phyloP scores from a whole-genome alignment of 73 alveolate species.

The Paramecium sexaurelia region DNA sequence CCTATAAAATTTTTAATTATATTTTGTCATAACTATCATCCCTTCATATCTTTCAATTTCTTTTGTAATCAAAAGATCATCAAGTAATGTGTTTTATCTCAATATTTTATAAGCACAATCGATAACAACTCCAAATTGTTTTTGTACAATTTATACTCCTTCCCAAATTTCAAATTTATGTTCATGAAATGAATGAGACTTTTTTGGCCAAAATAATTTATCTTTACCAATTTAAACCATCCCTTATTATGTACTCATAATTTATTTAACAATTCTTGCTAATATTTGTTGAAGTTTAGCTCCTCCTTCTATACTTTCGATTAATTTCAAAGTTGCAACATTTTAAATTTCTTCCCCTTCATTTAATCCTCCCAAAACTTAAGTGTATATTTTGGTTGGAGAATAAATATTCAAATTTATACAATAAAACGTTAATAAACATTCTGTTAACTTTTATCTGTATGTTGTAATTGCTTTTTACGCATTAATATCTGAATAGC shows the following conservation, averaged over 20 bases:
- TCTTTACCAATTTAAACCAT: conserved; percentile 8
- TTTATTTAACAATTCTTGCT: background rate
- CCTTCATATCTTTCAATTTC: background rate
- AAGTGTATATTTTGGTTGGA: background rate
- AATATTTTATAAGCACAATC: conserved; percentile 20
- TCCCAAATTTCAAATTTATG: conserved; percentile 25
- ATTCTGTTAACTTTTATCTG: background rate
- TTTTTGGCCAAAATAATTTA: conserved; percentile 23
- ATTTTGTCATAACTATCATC: conserved; percentile 65
- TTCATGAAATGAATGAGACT: background rate
- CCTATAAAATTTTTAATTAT: conserved; percentile 54
- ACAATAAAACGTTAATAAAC: background rate
- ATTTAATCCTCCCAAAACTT: background rate
- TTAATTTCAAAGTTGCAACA: background rate
- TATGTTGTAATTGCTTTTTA: background rate
- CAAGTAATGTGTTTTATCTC: background rate
- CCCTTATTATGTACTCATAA: background rate
- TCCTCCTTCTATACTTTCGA: background rate
- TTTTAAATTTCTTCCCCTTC: background rate
- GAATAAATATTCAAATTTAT: background rate
- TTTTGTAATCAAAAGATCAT: background rate
- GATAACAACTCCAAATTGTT: background rate
- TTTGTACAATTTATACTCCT: background rate
- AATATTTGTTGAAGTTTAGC: background rate
- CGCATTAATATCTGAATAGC: background rate